A percentile compares a stretch with the other conserved stretches of the same genome.
These are phyloP conservation scores for Apiotrichum laibachii DNA, from an alignment of 1,284 basidiomycete genomes.

Conservation along the genomic window DNA sequence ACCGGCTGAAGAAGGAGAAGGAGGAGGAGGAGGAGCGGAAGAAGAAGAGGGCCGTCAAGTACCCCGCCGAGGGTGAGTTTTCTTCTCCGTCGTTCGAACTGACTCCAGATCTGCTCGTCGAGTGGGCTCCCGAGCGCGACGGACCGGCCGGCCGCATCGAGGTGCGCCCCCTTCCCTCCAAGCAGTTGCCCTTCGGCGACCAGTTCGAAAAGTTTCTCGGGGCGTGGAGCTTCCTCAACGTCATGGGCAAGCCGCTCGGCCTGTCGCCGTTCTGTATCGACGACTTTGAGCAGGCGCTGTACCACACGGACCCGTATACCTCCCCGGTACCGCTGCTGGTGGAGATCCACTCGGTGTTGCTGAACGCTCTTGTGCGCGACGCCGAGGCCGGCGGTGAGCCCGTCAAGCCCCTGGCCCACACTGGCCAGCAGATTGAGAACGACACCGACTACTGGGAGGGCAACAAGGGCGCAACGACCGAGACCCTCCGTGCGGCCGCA, in stretches of 20 bases:
- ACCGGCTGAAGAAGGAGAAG: conserved; percentile 52
- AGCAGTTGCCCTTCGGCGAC: conserved; percentile 71
- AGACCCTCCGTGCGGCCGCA: conserved; percentile 43
- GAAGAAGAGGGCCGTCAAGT: conserved; percentile 83
- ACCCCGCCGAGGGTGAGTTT: conserved; percentile 56
- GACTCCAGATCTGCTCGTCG: conserved; percentile 71
- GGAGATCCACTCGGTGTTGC: conserved; percentile 83
- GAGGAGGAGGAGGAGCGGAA: conserved; percentile 59
- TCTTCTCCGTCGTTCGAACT: conserved; percentile 17
- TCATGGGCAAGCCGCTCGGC: conserved; percentile 86
- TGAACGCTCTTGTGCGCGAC: conserved; percentile 79
- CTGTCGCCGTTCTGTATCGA: conserved; percentile 90
- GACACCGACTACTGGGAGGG: conserved; percentile 49
- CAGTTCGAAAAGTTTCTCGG: conserved; percentile 81
- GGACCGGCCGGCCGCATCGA: conserved; percentile 43
- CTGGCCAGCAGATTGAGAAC: conserved; percentile 33
- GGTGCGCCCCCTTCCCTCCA: conserved; percentile 62
- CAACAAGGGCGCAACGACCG: conserved; percentile 46
- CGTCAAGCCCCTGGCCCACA: conserved; percentile 32
- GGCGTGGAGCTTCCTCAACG: conserved; percentile 87
- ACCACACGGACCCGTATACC: conserved; percentile 68
- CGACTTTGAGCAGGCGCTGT: conserved; percentile 83
- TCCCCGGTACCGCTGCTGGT: conserved; percentile 69
- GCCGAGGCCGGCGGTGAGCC: conserved; percentile 50
- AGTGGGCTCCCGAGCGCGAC: conserved; percentile 68